Evolutionary conservation across 164 flowering plant species (phyloP).

Genomic region (Tinospora cordifolia): DNA sequence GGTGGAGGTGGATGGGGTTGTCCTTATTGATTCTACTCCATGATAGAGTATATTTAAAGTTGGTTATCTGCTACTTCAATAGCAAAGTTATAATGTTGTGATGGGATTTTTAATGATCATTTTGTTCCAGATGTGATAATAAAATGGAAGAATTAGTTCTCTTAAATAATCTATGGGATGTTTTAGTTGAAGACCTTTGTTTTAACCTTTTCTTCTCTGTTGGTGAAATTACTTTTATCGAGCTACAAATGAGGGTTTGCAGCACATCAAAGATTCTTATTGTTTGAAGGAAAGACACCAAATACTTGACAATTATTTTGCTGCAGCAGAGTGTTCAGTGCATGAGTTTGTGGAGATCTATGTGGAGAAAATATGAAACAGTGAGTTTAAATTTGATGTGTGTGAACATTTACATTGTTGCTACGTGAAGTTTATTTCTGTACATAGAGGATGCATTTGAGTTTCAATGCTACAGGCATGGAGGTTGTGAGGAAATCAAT

Average conservation of each 20-base stretch:
- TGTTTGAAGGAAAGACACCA: no score
- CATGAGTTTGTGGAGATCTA: no score
- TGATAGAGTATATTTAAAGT: background rate
- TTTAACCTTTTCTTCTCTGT: background rate
- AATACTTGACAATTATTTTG: no score
- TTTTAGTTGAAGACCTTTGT: background rate
- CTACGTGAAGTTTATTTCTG: conserved; percentile 7
- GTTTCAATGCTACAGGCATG: conserved; percentile 53
- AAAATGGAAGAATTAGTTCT: background rate
- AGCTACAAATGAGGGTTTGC: background rate
- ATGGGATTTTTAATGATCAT: background rate
- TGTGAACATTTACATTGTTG: background rate
- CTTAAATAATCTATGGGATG: background rate
- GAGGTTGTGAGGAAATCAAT: conserved; percentile 86
- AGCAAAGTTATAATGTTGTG: background rate
- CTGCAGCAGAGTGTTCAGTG: no score
- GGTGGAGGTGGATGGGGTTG: conserved; percentile 98
- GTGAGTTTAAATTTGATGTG: background rate
- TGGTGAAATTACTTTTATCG: background rate
- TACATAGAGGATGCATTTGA: conserved; percentile 3
- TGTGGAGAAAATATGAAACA: no score
- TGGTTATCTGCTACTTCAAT: background rate
- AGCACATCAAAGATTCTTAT: background rate
- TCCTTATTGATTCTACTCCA: conserved; percentile 13
- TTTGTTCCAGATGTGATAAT: background rate